Percentiles rank a stretch among this genome's conserved stretches.
These are phyloP conservation scores for Gautieria morchelliformis DNA, from an alignment of 768 basidiomycete genomes.

Conservation along the genomic window DNA sequence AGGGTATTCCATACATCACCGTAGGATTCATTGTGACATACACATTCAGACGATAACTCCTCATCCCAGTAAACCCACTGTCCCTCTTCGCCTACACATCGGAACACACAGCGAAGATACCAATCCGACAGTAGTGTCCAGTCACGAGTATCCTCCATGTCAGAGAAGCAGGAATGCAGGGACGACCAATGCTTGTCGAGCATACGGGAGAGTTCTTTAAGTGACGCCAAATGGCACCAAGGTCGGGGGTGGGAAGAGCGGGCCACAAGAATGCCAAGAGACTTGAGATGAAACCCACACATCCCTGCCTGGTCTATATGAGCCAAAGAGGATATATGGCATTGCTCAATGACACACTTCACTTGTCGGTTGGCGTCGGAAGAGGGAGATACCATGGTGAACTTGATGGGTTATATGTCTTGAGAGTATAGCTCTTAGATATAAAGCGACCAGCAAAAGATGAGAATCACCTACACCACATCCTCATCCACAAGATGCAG, in stretches of 20 bases:
- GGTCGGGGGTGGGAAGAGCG: slow-evolving; percentile 59
- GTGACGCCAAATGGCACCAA: slow-evolving; percentile 58
- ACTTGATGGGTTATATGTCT: slow-evolving; percentile 68
- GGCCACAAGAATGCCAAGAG: slow-evolving; percentile 64
- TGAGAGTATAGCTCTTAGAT: slow-evolving; percentile 2
- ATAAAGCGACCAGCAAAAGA: neutral
- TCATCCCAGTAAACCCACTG: slow-evolving; percentile 9
- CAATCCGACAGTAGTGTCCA: slow-evolving; percentile 4
- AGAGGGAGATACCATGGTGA: slow-evolving; percentile 66
- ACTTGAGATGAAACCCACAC: slow-evolving; percentile 71
- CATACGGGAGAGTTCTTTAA: slow-evolving; percentile 47
- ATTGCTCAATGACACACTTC: slow-evolving; percentile 24
- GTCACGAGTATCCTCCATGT: slow-evolving; percentile 1
- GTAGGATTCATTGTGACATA: neutral
- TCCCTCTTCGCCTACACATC: slow-evolving; percentile 6
- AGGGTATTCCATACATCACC: slow-evolving; percentile 11
- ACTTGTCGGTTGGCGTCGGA: slow-evolving; percentile 55
- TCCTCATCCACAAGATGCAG: slow-evolving; percentile 73
- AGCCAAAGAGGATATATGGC: neutral
- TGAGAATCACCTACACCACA: slow-evolving; percentile 54
- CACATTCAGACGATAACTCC: slow-evolving; percentile 7
- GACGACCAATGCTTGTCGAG: slow-evolving; percentile 21
- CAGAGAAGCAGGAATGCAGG: slow-evolving; percentile 22
- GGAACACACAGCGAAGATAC: slow-evolving; percentile 7
- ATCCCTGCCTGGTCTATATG: slow-evolving; percentile 37